phyloP scores from a whole-genome alignment of 2,329 filamentous ascomycete genomes.

The Ceratocystis ficicola region DNA sequence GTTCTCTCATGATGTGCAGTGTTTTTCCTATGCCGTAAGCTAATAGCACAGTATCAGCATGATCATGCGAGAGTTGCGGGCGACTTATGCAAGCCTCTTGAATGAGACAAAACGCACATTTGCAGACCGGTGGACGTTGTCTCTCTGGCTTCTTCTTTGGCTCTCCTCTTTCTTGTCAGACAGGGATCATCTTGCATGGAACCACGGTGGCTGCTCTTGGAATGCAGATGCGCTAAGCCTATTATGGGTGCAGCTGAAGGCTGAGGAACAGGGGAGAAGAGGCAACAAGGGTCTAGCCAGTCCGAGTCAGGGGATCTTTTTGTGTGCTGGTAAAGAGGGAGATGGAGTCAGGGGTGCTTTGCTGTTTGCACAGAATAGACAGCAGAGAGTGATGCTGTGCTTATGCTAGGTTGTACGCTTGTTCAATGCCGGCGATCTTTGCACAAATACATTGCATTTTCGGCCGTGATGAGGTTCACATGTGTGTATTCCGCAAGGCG shows the following conservation, averaged over 20 bases:
- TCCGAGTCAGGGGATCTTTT: neutral
- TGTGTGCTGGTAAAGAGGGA: neutral
- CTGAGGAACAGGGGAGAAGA: neutral
- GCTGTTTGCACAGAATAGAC: too few relatives aligned
- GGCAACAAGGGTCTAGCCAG: neutral
- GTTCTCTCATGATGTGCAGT: too few relatives aligned
- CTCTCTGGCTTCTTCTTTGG: neutral
- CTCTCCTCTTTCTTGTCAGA: neutral
- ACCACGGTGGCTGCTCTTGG: neutral
- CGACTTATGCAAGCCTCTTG: neutral
- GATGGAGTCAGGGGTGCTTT: neutral
- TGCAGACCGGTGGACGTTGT: neutral
- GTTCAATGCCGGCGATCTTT: neutral
- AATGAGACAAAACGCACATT: neutral
- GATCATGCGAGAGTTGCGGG: too few relatives aligned
- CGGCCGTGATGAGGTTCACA: too few relatives aligned
- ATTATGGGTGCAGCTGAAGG: neutral
- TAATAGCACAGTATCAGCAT: too few relatives aligned
- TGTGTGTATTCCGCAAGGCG: too few relatives aligned
- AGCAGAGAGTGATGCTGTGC: too few relatives aligned
- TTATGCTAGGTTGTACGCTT: too few relatives aligned
- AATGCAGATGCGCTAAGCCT: conserved; percentile 8
- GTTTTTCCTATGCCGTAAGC: too few relatives aligned
- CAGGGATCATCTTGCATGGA: neutral
- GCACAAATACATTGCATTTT: neutral